Percentiles rank a stretch among this genome's conserved stretches.
These are phyloP conservation scores for Quercus parvula DNA, from an alignment of 306 rosid species.

Conservation along the genomic window DNA sequence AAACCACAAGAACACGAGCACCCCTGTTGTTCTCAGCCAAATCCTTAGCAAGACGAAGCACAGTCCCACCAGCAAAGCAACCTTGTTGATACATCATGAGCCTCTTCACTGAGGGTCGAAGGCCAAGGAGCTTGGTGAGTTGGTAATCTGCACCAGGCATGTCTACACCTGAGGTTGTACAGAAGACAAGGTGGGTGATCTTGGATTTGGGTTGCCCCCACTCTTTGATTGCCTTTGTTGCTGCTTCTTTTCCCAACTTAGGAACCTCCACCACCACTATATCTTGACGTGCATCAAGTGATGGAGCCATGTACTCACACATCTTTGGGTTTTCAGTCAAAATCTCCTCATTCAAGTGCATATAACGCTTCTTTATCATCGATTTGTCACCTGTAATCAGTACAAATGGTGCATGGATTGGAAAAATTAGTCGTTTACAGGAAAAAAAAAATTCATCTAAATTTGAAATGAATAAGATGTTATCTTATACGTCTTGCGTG, in stretches of 20 bases:
- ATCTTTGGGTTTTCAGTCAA: slow-evolving; percentile 42
- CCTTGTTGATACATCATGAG: slow-evolving; percentile 72
- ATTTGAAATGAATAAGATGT: too few species aligned
- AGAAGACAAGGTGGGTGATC: slow-evolving; percentile 56
- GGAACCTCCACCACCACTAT: slow-evolving; percentile 61
- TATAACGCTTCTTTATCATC: slow-evolving; percentile 56
- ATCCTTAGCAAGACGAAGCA: slow-evolving; percentile 62
- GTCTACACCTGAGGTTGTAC: slow-evolving; percentile 66
- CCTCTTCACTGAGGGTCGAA: slow-evolving; percentile 55
- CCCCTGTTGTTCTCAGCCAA: slow-evolving; percentile 60
- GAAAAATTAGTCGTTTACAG: too few species aligned
- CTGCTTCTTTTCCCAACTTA: slow-evolving; percentile 55
- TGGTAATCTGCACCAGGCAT: slow-evolving; percentile 69
- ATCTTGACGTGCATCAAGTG: slow-evolving; percentile 54
- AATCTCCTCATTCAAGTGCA: slow-evolving; percentile 48
- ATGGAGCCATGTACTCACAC: slow-evolving; percentile 60
- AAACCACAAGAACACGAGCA: slow-evolving; percentile 53
- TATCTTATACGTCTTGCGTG: too few species aligned
- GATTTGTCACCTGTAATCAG: slow-evolving; percentile 49
- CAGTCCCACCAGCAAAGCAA: slow-evolving; percentile 64
- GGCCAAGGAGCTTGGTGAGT: slow-evolving; percentile 55
- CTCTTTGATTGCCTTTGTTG: slow-evolving; percentile 46
- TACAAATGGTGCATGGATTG: neutral
- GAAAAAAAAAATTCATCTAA: too few species aligned
- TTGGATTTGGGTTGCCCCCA: slow-evolving; percentile 73